Evolutionary conservation across 2,329 filamentous ascomycete genomes (phyloP), one percentile per base, ranked within the genome.

Genomic region (Coniochaeta prunicola): DNA sequence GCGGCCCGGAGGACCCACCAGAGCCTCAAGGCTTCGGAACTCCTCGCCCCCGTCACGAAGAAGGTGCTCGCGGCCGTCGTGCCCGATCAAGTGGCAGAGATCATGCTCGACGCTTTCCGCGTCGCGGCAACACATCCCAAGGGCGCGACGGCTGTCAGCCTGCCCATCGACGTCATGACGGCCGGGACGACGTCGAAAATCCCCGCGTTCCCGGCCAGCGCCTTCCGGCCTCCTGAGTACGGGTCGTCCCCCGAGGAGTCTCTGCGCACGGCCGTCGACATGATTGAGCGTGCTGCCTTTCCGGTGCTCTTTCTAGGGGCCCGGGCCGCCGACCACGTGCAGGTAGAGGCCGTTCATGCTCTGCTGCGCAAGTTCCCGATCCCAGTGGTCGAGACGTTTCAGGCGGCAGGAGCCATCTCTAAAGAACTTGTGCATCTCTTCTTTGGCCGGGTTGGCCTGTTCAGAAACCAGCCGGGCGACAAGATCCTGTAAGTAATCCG

Each of bases 331-430:
- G 73, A 71, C 55, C 66, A 70, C 9, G 65, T 69, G 12, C 74
- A 77, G 5, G 75, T 79, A 3, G 66, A 63, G 1, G 73, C 73
- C 1, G 73, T 79, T 10, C 76, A 75, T 10, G 65, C 69, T 0
- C 73, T 79, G 55, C 69, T 79, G 9, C 64, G 65, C 8, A 73
- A 71, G 53, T 70, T 73, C 61, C 74, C 74, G 0, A 70, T 79
- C 8, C 75, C 76, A 1, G 76, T 78, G 1, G 70, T 80, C n/a
- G 77, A 80, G 65, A 80, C 77, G 0, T 80, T 80, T 65, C 77
- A 80, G 65, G 77, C 77, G 1, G 77, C 77, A 1, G 77, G 77
- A 8, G 75, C 76, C 13, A 72, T 80, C 15, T 72, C 75, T 4
- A 66, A 73, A 58, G 73, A 76, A 24, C 69, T 77, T 8, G 70